These are phyloP conservation scores for Starmerella gropengiesseri DNA, from an alignment of 805 yeast species.

Conservation along the genomic window DNA sequence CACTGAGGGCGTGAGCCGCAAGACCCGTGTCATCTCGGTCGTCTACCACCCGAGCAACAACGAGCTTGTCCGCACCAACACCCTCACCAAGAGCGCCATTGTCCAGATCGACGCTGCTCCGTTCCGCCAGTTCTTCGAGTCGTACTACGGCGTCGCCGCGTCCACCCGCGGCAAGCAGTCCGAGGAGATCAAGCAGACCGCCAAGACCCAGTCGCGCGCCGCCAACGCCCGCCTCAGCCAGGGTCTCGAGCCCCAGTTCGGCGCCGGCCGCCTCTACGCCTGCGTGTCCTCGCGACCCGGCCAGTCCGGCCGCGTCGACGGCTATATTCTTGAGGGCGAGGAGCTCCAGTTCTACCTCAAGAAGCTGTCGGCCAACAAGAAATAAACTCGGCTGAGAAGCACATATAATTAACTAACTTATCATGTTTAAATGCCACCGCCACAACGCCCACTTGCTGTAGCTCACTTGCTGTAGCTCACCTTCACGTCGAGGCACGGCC, in stretches of 20 bases:
- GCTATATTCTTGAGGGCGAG: slow-evolving; percentile 99
- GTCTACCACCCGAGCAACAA: slow-evolving; percentile 99
- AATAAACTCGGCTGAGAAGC: slow-evolving; percentile 43
- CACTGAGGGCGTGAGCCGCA: slow-evolving; percentile 95
- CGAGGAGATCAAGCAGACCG: slow-evolving; percentile 83
- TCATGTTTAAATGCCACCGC: background rate
- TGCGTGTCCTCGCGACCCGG: slow-evolving; percentile 99
- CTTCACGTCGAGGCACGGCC: background rate
- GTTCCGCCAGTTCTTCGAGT: slow-evolving; percentile 98
- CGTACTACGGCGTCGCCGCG: slow-evolving; percentile 82
- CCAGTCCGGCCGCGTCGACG: slow-evolving; percentile 99
- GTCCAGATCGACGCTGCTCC: slow-evolving; percentile 99
- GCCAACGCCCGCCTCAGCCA: slow-evolving; percentile 72
- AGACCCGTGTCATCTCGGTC: slow-evolving; percentile 97
- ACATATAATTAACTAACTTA: slow-evolving; percentile 12
- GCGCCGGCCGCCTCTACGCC: slow-evolving; percentile 98
- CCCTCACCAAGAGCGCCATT: slow-evolving; percentile 96
- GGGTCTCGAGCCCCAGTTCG: slow-evolving; percentile 91
- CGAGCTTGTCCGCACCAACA: slow-evolving; percentile 99
- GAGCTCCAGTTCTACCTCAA: slow-evolving; percentile 99
- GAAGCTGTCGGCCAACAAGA: slow-evolving; percentile 83
- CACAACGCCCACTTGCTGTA: no score
- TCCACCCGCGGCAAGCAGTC: slow-evolving; percentile 48
- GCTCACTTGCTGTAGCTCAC: background rate
- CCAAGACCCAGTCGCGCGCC: slow-evolving; percentile 52